phyloP scores from a whole-genome alignment of 345 rosid species.

The Citrus sp. region DNA sequence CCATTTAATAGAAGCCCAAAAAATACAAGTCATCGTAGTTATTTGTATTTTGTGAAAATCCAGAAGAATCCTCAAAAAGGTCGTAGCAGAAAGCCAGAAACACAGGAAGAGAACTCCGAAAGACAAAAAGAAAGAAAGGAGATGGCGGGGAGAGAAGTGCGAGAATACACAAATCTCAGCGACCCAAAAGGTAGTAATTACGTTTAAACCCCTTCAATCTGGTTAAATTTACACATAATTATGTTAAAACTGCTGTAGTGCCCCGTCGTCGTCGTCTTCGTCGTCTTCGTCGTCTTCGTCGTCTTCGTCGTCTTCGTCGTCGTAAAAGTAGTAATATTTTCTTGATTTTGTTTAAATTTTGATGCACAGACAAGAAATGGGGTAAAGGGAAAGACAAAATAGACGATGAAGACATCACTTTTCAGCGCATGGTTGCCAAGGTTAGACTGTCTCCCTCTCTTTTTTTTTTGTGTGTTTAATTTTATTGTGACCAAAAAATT shows the following conservation, averaged over 20 bases:
- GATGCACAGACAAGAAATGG: conserved; percentile 76
- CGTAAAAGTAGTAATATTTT: not conserved
- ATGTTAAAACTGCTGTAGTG: not conserved
- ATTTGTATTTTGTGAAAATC: not conserved
- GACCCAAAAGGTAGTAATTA: conserved; percentile 74
- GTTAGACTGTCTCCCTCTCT: conserved; percentile 60
- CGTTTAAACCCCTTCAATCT: not conserved
- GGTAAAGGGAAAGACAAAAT: conserved; percentile 87
- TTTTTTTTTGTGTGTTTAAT: not conserved
- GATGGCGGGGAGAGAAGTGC: conserved; percentile 98
- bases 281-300: accelerated
- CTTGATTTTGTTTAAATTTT: not conserved
- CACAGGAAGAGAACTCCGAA: not conserved
- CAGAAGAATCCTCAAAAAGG: not conserved
- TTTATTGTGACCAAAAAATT: not conserved
- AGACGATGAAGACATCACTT: conserved; percentile 93
- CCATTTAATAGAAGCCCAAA: not conserved
- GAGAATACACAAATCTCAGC: conserved; percentile 90
- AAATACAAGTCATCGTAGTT: not conserved
- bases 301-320: not conserved
- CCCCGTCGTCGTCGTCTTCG: not conserved
- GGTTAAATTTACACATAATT: not conserved
- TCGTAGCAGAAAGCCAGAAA: not conserved
- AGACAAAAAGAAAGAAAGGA: not conserved
- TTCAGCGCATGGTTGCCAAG: conserved; percentile 99